Conservation (phyloP, 768 basidiomycete species). For the Macrolepiota albuminosa region DNA sequence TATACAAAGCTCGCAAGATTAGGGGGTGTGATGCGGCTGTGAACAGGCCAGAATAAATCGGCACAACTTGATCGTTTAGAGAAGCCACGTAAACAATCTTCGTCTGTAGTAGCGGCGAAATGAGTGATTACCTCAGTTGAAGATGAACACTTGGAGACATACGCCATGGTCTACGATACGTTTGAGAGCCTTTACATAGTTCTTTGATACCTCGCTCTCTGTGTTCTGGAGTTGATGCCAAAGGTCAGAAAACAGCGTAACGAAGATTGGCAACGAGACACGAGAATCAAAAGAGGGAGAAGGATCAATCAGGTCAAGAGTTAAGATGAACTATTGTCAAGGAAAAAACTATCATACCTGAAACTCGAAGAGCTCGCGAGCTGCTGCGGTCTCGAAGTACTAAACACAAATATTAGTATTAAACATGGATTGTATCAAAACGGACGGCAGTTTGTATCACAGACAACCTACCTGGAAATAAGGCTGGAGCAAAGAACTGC, state of each 20-base stretch:
- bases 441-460: neutral
- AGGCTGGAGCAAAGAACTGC: conserved; percentile 53
- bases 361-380: conserved; percentile 92
- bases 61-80: conserved; percentile 90
- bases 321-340: neutral
- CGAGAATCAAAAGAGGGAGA: neutral
- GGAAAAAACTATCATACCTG: conserved; percentile 49
- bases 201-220: conserved; percentile 71
- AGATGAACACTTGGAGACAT: conserved; percentile 19
- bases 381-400: conserved; percentile 86
- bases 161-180: conserved; percentile 75
- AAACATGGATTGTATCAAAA: neutral
- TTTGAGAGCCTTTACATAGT: conserved; percentile 68
- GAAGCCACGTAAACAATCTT: conserved; percentile 86
- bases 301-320: neutral
- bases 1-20: conserved; percentile 86
- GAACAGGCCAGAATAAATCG: conserved; percentile 91
- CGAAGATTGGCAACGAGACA: neutral
- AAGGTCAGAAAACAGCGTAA: conserved; percentile 5
- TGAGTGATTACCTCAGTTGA: conserved; percentile 4
- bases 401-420: conserved; percentile 21
- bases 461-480: conserved; percentile 62
- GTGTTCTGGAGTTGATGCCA: conserved; percentile 52
- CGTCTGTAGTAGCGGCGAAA: conserved; percentile 33
- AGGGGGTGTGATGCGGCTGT: conserved; percentile 78